Evolutionary conservation across 2,329 filamentous ascomycete species (phyloP).

Genomic region (Trichoderma sp.): DNA sequence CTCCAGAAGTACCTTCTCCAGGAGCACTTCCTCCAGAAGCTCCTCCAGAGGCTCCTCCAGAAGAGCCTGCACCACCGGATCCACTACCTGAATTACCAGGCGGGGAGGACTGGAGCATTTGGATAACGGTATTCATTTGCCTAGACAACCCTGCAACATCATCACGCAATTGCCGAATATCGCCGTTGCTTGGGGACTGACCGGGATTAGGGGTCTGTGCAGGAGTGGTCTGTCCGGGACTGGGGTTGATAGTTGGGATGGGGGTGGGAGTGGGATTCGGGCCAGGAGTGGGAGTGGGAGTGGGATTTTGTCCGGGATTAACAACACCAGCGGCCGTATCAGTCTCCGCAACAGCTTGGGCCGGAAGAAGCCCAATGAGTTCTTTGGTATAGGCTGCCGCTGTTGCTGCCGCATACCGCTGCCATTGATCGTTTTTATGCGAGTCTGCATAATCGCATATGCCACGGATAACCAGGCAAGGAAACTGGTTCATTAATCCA

Average conservation of each 20-base stretch:
- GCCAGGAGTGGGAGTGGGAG: not conserved
- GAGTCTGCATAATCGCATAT: constrained; percentile 42
- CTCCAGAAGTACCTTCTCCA: not conserved
- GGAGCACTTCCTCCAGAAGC: not conserved
- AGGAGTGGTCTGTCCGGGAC: not conserved
- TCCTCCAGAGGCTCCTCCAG: not conserved
- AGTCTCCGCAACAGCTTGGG: not conserved
- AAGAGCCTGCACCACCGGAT: not conserved
- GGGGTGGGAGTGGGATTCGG: not conserved
- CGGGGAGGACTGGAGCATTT: not conserved
- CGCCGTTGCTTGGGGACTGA: not conserved
- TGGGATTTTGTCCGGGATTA: not conserved
- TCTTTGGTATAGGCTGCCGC: constrained; percentile 34
- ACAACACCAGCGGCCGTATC: not conserved
- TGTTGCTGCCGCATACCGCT: constrained; percentile 36
- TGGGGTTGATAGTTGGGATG: not conserved
- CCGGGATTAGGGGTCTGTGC: not conserved
- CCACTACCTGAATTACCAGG: not conserved
- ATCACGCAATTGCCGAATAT: not conserved
- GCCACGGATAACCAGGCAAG: constrained; percentile 38
- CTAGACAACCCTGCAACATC: not conserved
- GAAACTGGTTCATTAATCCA: not conserved
- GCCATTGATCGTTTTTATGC: constrained; percentile 41
- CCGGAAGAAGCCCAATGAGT: not conserved
- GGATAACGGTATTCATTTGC: not conserved